Conservation (phyloP, 1,139 yeast species). For the Chernovozyma aurita region DNA sequence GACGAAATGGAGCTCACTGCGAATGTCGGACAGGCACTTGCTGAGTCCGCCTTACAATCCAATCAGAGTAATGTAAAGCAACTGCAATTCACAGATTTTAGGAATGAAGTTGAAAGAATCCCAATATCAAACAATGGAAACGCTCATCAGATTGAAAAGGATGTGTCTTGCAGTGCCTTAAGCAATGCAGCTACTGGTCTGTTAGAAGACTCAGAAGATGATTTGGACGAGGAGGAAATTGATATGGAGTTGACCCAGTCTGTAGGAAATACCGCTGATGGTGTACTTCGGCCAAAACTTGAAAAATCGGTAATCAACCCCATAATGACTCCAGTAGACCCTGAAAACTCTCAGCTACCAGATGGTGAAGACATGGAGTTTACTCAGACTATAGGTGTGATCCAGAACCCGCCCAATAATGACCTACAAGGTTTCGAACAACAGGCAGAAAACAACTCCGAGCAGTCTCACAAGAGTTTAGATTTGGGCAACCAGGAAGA, state of each 20-base stretch:
- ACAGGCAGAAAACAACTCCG: neutral
- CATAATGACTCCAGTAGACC: neutral
- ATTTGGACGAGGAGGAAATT: too few species aligned
- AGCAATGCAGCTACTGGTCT: too few species aligned
- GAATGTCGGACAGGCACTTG: slow-evolving; percentile 4
- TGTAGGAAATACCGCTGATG: neutral
- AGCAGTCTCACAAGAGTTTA: too few species aligned
- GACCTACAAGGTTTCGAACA: neutral
- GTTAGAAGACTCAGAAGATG: too few species aligned
- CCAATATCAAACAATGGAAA: slow-evolving; percentile 4
- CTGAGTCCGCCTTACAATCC: neutral
- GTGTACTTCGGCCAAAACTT: too few species aligned
- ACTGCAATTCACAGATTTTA: slow-evolving; percentile 2
- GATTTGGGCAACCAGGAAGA: neutral
- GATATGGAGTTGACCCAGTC: slow-evolving; percentile 2
- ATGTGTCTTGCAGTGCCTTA: too few species aligned
- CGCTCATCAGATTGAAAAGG: too few species aligned
- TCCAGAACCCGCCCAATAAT: neutral
- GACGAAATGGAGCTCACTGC: slow-evolving; percentile 7
- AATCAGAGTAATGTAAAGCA: neutral
- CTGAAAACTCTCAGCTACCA: neutral
- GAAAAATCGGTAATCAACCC: neutral
- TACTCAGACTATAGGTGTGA: slow-evolving; percentile 8
- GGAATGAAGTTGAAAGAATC: slow-evolving; percentile 1
- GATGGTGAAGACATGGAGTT: slow-evolving; percentile 21